Conservation (phyloP, 2,329 filamentous ascomycete species). For the Clonostachys sp. region DNA sequence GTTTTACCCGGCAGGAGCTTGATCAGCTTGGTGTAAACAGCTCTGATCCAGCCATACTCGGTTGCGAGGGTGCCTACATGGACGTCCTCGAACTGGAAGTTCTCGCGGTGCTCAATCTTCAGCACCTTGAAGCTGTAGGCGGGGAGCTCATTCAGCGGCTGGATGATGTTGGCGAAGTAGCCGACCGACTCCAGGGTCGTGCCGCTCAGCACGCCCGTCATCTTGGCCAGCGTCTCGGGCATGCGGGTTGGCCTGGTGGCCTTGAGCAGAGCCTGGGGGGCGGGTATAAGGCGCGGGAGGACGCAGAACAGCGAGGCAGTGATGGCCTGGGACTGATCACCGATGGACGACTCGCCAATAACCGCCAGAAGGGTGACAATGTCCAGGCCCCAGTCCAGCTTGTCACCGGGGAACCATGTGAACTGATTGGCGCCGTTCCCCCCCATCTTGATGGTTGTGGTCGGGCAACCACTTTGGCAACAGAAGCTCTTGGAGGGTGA, state of each 20-base stretch:
- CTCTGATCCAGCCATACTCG: background rate
- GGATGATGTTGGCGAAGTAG: constrained; percentile 59
- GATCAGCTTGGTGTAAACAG: too few relatives aligned
- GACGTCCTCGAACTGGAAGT: background rate
- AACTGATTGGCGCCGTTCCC: constrained; percentile 12
- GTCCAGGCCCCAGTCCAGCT: constrained; percentile 49
- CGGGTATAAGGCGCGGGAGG: constrained; percentile 56
- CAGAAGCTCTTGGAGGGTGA: too few relatives aligned
- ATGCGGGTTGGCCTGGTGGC: constrained; percentile 49
- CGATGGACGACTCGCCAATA: constrained; percentile 55
- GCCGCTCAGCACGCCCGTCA: constrained; percentile 55
- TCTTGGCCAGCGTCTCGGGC: constrained; percentile 47
- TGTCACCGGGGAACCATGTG: constrained; percentile 38
- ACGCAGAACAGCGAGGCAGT: constrained; percentile 54
- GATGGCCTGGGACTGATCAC: constrained; percentile 52
- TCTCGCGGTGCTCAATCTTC: constrained; percentile 38
- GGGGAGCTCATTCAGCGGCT: constrained; percentile 44
- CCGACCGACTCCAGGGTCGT: constrained; percentile 49
- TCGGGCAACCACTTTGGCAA: too few relatives aligned
- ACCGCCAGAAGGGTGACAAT: constrained; percentile 60
- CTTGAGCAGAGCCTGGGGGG: constrained; percentile 58
- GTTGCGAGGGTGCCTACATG: background rate
- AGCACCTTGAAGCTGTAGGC: constrained; percentile 43
- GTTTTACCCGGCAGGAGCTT: too few relatives aligned
- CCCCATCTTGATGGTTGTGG: background rate